Base-by-base conservation (phyloP, 768 basidiomycete species). In the Termitomyces sp. region DNA sequence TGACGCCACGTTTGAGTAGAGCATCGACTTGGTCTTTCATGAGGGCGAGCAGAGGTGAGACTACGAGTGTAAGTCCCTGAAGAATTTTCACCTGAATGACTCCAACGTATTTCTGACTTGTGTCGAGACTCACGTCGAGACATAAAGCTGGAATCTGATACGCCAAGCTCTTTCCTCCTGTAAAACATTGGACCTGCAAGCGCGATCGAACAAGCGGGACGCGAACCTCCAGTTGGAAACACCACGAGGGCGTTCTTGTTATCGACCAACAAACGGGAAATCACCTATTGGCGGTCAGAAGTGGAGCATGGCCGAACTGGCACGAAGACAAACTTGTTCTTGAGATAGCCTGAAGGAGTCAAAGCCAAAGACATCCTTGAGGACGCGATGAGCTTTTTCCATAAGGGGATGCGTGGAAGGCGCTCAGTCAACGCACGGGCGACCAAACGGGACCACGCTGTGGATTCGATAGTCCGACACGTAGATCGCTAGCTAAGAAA, bases 111-210 rank as follows among this genome's bases (percentile, higher is more conserved):
- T 33, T 33, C 32, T 36, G 10, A 12, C 26, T 14, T 22, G 14
- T n/a, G 33, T 55, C 37, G 13, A 32, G 14, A 57, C 58, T 36
- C 36, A 62, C 62, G 12, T 62, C 58, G 12, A 62, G 54, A 42
- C 62, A 62, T 37, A 62, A 55, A 1, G 62, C 62, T n/a, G 62
- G 62, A 24, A 62, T 43, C 49, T 62, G 62, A 42, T 62, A 62
- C 7, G 62, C 59, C 16, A 62, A 27, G 50, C 62, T 63, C 51
- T 63, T 63, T n/a, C 62, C 62, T 10, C 62, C n/a, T 72, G 59
- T 10, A 76, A 60, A 64, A 79, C 76, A 27, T 39, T 22, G 42
- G 30, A 39, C 2, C 26, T 30, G 18, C 24, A 16, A 12, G 48
- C 42, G 44, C 27, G 33, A 39, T 36, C 22, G 22, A 10, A 20